Base-by-base conservation (phyloP, 208 protist species). In the Angomonas ambiguus region DNA sequence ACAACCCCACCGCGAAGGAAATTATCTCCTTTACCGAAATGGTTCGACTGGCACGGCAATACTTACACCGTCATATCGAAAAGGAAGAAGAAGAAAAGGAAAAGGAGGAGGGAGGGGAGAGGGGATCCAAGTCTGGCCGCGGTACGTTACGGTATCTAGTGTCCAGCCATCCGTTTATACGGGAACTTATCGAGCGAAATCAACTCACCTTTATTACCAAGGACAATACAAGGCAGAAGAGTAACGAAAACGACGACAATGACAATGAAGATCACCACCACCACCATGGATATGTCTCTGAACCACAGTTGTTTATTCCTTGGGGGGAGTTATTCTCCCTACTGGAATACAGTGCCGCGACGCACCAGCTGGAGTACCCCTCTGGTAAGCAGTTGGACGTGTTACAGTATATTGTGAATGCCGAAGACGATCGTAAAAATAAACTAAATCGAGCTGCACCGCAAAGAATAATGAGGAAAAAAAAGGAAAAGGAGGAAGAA, bases 101-200 rank as follows among this genome's bases (percentile, higher is more conserved):
- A 35, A 11, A 16, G 62, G 62, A 18, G 38, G 22, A n/a, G n/a
- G n/a, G n/a, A n/a, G n/a, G n/a, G n/a, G n/a, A n/a, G n/a, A n/a
- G n/a, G n/a, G n/a, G n/a, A n/a, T n/a, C n/a, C n/a, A n/a, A n/a
- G n/a, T n/a, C n/a, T n/a, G n/a, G n/a, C n/a, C n/a, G n/a, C n/a
- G n/a, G n/a, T n/a, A n/a, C n/a, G n/a, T n/a, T 42, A 13, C 41
- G 51, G 22, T 72, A 79, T 45, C 34, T 60, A 22, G 66, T 74
- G 24, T 62, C 79, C 5, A 69, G 74, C 16, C 71, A 89, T 27
- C 69, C 70, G 2, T 80, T 93, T 34, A 65, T 90, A 6, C 80
- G 74, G 27, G 75, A 67, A 5, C 31, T 93, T 28, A 77, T 71
- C 22, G 83, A 85, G 65, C 77, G 76, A 25, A 63, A 74, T 24